These are phyloP conservation scores for Salvia rosmarinus DNA, from an alignment of 257 asterid species.

Conservation along the genomic window DNA sequence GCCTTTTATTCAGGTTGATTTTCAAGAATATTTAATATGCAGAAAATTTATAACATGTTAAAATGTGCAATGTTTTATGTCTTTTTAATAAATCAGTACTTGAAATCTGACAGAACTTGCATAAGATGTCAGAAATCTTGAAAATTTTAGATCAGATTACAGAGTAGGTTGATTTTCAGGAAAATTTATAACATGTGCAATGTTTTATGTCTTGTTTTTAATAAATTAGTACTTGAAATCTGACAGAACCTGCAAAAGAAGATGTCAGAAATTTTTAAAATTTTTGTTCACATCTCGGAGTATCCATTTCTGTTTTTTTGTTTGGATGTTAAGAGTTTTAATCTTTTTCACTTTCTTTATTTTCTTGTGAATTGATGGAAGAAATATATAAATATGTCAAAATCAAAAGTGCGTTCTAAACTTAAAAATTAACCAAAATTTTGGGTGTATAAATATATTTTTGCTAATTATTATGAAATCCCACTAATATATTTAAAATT, in stretches of 20 bases:
- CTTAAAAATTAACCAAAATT: too few relatives aligned
- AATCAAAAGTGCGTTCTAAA: too few relatives aligned
- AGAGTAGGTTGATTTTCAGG: background rate
- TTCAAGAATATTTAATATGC: background rate
- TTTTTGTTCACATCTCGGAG: too few relatives aligned
- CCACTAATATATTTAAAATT: too few relatives aligned
- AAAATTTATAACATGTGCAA: background rate
- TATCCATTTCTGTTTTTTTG: background rate
- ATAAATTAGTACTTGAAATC: constrained; percentile 11
- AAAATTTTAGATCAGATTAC: too few relatives aligned
- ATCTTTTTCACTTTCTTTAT: background rate
- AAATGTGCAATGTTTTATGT: background rate
- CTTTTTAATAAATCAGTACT: background rate
- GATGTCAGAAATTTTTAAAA: constrained; percentile 15
- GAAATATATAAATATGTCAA: too few relatives aligned
- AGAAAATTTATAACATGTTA: background rate
- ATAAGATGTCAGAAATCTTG: constrained; percentile 17
- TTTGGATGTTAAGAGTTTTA: background rate
- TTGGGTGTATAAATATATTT: too few relatives aligned
- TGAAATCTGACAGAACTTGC: constrained; percentile 1
- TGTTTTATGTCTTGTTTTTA: background rate
- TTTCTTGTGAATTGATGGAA: constrained; percentile 11
- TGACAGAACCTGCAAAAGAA: background rate
- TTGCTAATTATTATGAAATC: too few relatives aligned
- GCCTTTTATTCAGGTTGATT: background rate